Conservation (phyloP, 441 rosid genomes). For the Biscutella laevigata region DNA sequence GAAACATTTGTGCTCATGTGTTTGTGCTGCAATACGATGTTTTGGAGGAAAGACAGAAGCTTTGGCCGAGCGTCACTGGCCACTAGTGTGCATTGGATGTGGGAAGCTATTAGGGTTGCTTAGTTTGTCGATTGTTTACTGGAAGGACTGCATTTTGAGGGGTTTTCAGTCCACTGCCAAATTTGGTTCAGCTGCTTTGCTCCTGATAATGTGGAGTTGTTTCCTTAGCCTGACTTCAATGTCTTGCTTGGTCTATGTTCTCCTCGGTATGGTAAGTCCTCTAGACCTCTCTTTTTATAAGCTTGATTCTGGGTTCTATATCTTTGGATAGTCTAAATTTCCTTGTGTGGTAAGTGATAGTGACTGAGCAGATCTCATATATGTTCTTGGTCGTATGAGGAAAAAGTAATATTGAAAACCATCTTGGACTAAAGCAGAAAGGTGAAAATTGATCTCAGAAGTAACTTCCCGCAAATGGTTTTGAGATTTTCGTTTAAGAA, state of each 20-base stretch:
- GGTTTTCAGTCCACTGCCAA: constrained; percentile 59
- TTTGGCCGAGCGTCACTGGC: constrained; percentile 78
- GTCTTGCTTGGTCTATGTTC: constrained; percentile 68
- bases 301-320: neutral
- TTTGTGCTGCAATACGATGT: constrained; percentile 32
- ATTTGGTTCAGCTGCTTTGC: constrained; percentile 80
- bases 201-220: constrained; percentile 91
- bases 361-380: neutral
- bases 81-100: constrained; percentile 60
- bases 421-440: neutral
- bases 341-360: neutral
- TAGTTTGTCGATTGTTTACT: constrained; percentile 42
- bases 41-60: constrained; percentile 45
- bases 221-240: constrained; percentile 87
- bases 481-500: neutral
- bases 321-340: neutral
- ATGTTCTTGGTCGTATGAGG: neutral
- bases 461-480: neutral
- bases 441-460: neutral
- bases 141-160: constrained; percentile 63
- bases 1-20: constrained; percentile 44
- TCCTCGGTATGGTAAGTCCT: constrained; percentile 64
- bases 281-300: neutral
- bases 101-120: constrained; percentile 37
- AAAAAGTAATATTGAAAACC: neutral